A percentile compares a stretch with the other conserved stretches of the same genome.
Conservation (phyloP, 352 stramenopile genomes). For the Plasmopara viticola region DNA sequence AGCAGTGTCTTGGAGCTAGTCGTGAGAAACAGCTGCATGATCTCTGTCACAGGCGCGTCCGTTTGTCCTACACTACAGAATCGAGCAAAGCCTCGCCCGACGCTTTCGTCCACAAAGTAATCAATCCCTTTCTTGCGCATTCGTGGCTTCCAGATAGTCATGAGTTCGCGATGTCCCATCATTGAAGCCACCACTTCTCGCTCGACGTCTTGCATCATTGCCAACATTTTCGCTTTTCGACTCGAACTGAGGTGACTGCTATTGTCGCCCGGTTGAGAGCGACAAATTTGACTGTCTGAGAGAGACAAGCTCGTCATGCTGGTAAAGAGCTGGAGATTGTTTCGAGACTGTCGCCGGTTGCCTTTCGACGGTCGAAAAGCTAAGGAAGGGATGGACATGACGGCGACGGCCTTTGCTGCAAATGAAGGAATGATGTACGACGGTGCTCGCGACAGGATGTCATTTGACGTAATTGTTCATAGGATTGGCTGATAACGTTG, state of each 20-base stretch:
- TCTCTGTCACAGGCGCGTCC: constrained; percentile 26
- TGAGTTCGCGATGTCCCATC: constrained; percentile 12
- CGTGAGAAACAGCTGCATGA: constrained; percentile 47
- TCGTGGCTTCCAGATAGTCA: constrained; percentile 24
- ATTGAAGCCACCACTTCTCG: constrained; percentile 18
- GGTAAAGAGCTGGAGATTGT: neutral
- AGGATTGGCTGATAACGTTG: no score
- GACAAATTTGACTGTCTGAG: constrained; percentile 6
- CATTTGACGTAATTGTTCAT: no score
- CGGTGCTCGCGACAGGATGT: no score
- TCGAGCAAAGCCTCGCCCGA: constrained; percentile 27
- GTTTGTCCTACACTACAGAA: constrained; percentile 49
- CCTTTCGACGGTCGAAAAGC: constrained; percentile 8
- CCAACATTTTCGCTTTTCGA: constrained; percentile 20
- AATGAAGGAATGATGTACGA: constrained; percentile 11
- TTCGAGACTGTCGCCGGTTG: constrained; percentile 8
- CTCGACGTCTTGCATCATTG: constrained; percentile 18
- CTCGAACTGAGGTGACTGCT: constrained; percentile 12
- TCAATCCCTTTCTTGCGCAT: constrained; percentile 33
- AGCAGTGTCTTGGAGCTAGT: constrained; percentile 35
- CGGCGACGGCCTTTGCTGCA: neutral
- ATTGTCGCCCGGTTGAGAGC: constrained; percentile 5
- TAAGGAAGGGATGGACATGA: constrained; percentile 2
- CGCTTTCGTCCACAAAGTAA: constrained; percentile 45
- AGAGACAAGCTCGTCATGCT: constrained; percentile 9